Conservation (phyloP, 768 basidiomycete genomes). For the Tylopilus vinaceipallidus region DNA sequence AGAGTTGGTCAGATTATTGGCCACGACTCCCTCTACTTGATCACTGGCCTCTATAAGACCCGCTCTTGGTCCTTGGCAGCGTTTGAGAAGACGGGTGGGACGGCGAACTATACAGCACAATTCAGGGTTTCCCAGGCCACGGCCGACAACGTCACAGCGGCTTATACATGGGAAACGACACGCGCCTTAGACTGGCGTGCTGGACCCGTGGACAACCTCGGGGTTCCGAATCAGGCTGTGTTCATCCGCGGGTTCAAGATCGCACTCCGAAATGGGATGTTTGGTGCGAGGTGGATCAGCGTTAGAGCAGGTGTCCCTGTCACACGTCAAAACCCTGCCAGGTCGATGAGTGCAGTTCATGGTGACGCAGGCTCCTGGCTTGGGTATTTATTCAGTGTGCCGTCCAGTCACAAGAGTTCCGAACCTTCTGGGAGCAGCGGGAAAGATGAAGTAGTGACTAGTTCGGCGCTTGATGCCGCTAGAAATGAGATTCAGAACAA, state of each 20-base stretch:
- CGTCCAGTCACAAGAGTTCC: not conserved
- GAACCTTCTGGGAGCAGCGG: not conserved
- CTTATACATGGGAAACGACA: conserved; percentile 9
- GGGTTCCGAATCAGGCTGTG: conserved; percentile 16
- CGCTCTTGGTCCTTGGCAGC: conserved; percentile 30
- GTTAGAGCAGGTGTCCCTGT: conserved; percentile 1
- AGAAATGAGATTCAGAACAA: not conserved
- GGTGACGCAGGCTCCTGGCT: not conserved
- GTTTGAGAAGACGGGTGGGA: conserved; percentile 3
- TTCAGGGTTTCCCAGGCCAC: conserved; percentile 6
- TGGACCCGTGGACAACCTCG: not conserved
- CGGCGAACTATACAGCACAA: not conserved
- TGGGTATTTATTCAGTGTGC: not conserved
- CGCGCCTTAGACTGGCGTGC: conserved; percentile 5
- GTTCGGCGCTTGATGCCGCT: not conserved
- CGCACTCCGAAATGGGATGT: not conserved
- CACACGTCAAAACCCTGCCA: not conserved
- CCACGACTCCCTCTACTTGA: conserved; percentile 29
- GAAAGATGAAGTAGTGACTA: not conserved
- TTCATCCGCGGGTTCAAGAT: conserved; percentile 25
- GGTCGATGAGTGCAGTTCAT: not conserved
- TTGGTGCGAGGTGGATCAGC: not conserved
- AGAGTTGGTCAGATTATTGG: conserved; percentile 13
- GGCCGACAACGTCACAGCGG: not conserved
- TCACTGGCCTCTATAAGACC: conserved; percentile 11